These are phyloP conservation scores for Geotrichum citri-aurantii DNA, from an alignment of 1,139 yeast genomes.

Conservation along the genomic window DNA sequence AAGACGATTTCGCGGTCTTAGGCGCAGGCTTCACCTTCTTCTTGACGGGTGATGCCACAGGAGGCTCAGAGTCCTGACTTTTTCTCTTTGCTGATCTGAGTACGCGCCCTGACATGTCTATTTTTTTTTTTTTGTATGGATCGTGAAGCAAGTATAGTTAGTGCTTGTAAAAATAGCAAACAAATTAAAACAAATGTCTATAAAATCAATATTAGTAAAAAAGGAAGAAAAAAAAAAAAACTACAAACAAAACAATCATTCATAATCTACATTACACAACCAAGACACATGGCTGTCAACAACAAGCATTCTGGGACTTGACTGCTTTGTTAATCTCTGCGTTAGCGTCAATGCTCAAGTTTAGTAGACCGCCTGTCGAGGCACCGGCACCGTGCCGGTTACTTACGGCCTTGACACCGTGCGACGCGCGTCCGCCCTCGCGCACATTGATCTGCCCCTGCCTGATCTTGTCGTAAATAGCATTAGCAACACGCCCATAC, in stretches of 20 bases:
- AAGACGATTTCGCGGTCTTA: not conserved
- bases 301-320: not conserved
- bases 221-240: not conserved
- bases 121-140: not conserved
- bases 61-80: not conserved
- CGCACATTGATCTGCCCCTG: conserved; percentile 32
- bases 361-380: conserved; percentile 21
- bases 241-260: not conserved
- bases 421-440: conserved; percentile 23
- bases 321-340: conserved; percentile 7
- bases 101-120: conserved; percentile 3
- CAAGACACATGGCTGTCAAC: not conserved
- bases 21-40: not conserved
- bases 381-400: not conserved
- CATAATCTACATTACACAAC: not conserved
- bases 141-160: not conserved
- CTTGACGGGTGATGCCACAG: not conserved
- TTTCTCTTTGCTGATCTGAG: conserved; percentile 3
- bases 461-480: conserved; percentile 38
- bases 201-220: not conserved
- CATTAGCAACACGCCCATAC: conserved; percentile 78
- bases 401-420: conserved; percentile 30
- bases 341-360: conserved; percentile 23
- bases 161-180: not conserved
- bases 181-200: not conserved